A percentile compares a stretch with the other conserved stretches of the same genome.
Conservation (phyloP, 176 grass and related monocot species). For the Guadua angustifolia region DNA sequence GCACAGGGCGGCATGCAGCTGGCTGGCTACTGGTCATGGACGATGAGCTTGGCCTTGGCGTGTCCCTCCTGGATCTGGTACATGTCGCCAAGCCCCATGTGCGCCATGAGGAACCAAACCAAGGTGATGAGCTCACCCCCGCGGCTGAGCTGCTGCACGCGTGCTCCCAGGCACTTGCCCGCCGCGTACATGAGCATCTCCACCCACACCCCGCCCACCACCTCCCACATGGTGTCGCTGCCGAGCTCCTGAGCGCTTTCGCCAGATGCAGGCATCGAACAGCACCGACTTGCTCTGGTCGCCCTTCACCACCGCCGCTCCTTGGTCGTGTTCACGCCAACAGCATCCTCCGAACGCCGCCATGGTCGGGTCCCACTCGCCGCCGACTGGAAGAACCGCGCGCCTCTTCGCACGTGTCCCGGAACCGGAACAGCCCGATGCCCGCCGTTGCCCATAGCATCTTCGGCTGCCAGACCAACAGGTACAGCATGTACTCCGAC, state of each 20-base stretch:
- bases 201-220: conserved; percentile 30
- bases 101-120: conserved; percentile 55
- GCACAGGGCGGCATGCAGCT: no score
- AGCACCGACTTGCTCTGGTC: conserved; percentile 48
- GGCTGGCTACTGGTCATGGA: background rate
- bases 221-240: conserved; percentile 13
- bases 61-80: conserved; percentile 45
- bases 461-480: no score
- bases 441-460: no score
- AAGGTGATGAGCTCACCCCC: conserved; percentile 56
- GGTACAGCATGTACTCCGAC: no score
- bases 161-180: conserved; percentile 14
- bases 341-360: conserved; percentile 8
- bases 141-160: conserved; percentile 44
- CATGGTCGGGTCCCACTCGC: background rate
- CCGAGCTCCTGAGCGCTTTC: background rate
- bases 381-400: conserved; percentile 30
- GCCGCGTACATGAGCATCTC: no score
- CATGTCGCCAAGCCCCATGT: conserved; percentile 47
- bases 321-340: background rate
- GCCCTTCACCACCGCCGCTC: no score
- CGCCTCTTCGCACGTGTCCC: conserved; percentile 50
- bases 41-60: conserved; percentile 50
- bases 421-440: conserved; percentile 45
- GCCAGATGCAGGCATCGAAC: conserved; percentile 49